Base-by-base conservation (phyloP, 352 stramenopile species). In the Globisporangium megalacanthum region DNA sequence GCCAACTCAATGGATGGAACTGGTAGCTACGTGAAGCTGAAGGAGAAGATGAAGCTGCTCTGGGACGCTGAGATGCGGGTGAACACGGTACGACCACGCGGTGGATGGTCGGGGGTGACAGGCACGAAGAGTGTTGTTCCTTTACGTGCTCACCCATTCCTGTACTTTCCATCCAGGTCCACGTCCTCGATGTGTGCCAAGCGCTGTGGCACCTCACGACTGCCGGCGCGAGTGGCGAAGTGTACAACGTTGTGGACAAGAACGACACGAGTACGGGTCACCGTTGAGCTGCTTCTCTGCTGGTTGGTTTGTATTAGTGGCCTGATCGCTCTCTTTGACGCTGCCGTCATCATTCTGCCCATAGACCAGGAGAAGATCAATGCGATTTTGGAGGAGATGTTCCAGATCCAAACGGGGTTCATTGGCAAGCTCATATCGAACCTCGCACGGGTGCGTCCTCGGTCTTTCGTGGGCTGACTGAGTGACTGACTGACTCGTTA, bases 11-110 rank as follows among this genome's bases (percentile, higher is more conserved):
- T 29, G 25, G 25, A 29, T 41, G 19, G 17, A 22, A 41, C n/a
- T 37, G 9, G 11, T 25, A 93, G 83, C 42, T 93, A 93, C 47
- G 77, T 90, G 37, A 88, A 90, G 70, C 52, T 95, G 35, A 62
- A 86, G 33, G 85, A 95, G 59, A 92, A 89, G 58, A 95, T 95
- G 85, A 93, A 89, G 74, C 60, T 95, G 48, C 67, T 95, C 1
- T 95, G 85, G 85, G 82, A 93, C 52, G 75, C 78, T 0, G 85
- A 95, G 62, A 90, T 95, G 83, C 79, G 83, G 39, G 69, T 95
- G 45, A 93, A 95, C 66, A 95, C 85, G 55, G 85, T 94, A 59
- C 49, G 35, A 55, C n/a, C 22, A 41, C 7, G 3, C 9, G 7
- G n/a, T n/a, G n/a, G 7, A 46, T 6, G 35, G 6, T 8, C 10